Base-by-base conservation (phyloP, 2,329 filamentous ascomycete genomes). In the Zasmidium citrigriseum region DNA sequence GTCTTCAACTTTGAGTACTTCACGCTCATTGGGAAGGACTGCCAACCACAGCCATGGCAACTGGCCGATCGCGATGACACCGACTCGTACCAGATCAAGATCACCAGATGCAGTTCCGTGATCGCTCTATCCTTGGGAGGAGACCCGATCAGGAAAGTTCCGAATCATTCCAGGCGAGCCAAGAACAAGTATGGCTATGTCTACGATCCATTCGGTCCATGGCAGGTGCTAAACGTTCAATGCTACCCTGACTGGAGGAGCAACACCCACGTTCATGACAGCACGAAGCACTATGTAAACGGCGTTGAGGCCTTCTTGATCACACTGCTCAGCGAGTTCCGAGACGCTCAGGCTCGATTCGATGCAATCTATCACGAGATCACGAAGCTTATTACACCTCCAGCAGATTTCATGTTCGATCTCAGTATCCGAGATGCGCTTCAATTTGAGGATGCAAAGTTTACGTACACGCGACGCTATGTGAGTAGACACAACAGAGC, bases 1-100 rank as follows among this genome's bases (percentile, higher is more conserved):
- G 80, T 86, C 63, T 87, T 88, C 67, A 83, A 79, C 46, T 86
- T 88, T 68, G 86, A 87, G 63, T 88, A 87, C 68, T 87, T 86
- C 67, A 87, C 85, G 3, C 77, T 86, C 4, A 79, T 87, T 11
- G 82, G 80, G 1, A 77, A 82, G 2, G 80, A 79, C 2, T 79
- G 84, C 44, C 75, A 78, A 27, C 85, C 86, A 0, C 82, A 85
- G 65, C 76, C 82, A 7, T 88, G 85, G 84, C 86, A 88, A 66
- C 73, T 77, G 21, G 80, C 81, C 38, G 84, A 86, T 18, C 24
- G 29, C 76, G 46, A 71, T 65, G 70, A 41, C n/a, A 34, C 73
- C 20, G 61, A 73, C 22, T 27, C 49, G n/a, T 67, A 75, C 57
- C 84, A 87, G 68, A 82, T 87, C 23, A 81, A 84, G 22, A 78